Evolutionary conservation across 495 filamentous ascomycete species (phyloP).

Genomic region (Hypoxylon cercidicola): DNA sequence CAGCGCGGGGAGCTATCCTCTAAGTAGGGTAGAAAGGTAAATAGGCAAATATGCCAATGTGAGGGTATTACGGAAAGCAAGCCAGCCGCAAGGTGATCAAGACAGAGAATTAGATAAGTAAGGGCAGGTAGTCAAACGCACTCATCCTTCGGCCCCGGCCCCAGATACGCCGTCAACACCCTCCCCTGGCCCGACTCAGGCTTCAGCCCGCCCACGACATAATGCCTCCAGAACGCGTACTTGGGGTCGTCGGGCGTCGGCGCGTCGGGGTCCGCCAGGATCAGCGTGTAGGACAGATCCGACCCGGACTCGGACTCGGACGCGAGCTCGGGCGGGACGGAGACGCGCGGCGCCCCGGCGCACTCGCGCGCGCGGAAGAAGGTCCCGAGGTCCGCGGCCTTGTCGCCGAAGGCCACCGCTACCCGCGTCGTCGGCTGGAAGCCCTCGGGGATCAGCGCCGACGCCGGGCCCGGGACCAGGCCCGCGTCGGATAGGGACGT

Average conservation of each 20-base stretch:
- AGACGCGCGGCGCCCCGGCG: slow-evolving; percentile 29
- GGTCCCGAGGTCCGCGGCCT: slow-evolving; percentile 32
- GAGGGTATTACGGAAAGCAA: no score
- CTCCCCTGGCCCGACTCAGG: slow-evolving; percentile 9
- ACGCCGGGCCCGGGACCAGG: slow-evolving; percentile 38
- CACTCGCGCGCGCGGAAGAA: slow-evolving; percentile 41
- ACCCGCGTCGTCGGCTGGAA: slow-evolving; percentile 39
- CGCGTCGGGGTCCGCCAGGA: slow-evolving; percentile 44
- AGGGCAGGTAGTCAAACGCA: slow-evolving; percentile 5
- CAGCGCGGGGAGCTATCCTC: no score
- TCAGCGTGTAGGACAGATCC: slow-evolving; percentile 27
- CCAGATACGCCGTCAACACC: slow-evolving; percentile 43
- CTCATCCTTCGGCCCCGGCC: slow-evolving; percentile 45
- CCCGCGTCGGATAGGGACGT: slow-evolving; percentile 34
- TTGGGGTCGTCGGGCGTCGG: slow-evolving; percentile 47
- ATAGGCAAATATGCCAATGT: no score
- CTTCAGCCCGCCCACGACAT: slow-evolving; percentile 36
- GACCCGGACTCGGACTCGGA: slow-evolving; percentile 26
- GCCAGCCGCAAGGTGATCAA: no score
- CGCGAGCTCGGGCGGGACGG: no score
- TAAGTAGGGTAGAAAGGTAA: no score
- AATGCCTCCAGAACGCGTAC: slow-evolving; percentile 47
- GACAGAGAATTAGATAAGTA: not conserved
- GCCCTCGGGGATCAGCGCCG: slow-evolving; percentile 33
- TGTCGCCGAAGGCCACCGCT: slow-evolving; percentile 28